Conservation (phyloP, 306 rosid species). For the Trifolium repens region DNA sequence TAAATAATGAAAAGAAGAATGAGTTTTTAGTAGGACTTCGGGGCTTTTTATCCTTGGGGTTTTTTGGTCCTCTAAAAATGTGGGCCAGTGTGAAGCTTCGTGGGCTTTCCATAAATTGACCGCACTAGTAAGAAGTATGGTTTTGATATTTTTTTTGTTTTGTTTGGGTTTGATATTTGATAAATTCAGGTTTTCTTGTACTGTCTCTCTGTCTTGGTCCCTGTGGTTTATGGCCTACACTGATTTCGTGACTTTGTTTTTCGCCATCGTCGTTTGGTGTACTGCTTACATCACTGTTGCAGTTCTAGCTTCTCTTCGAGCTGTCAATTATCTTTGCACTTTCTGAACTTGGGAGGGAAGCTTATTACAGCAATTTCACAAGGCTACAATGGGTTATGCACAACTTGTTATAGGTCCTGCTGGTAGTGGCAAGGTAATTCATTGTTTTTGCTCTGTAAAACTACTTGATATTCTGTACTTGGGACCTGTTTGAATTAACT, state of each 20-base stretch:
- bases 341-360: conserved; percentile 32
- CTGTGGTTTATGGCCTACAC: conserved; percentile 54
- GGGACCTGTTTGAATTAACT: neutral
- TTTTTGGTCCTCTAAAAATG: no score
- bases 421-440: conserved; percentile 81
- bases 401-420: conserved; percentile 76
- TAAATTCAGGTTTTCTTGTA: conserved; percentile 50
- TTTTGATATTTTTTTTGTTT: neutral
- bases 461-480: neutral
- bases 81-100: no score
- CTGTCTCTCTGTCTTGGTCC: conserved; percentile 21
- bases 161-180: conserved; percentile 27
- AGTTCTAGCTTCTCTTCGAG: conserved; percentile 59
- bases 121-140: neutral
- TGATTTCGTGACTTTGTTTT: conserved; percentile 55
- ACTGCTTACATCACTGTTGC: conserved; percentile 70
- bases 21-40: no score
- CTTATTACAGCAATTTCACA: conserved; percentile 11
- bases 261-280: conserved; percentile 64
- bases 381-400: conserved; percentile 61
- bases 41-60: no score
- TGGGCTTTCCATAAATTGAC: no score
- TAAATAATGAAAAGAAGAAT: no score
- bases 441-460: neutral
- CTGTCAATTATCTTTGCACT: conserved; percentile 48